Conservation (phyloP, 768 basidiomycete genomes). For the Candolleomyces efflorescens region DNA sequence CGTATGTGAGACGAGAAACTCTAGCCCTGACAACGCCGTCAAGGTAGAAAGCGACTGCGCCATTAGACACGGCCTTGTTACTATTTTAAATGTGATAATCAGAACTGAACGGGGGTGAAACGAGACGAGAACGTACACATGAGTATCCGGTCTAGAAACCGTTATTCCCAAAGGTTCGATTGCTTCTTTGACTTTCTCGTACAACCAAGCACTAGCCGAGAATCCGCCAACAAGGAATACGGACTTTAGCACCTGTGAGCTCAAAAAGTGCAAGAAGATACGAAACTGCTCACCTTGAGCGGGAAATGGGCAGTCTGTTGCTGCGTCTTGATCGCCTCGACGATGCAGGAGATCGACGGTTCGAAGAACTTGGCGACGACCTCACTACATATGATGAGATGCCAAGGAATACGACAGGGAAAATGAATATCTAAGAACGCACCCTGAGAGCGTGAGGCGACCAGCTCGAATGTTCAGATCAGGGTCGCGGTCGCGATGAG, state of each 20-base stretch:
- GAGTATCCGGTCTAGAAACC: conserved; percentile 42
- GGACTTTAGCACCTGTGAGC: conserved; percentile 16
- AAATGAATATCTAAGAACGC: not conserved
- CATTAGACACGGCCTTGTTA: conserved; percentile 44
- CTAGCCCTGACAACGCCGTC: conserved; percentile 40
- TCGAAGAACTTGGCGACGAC: conserved; percentile 17
- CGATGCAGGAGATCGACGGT: conserved; percentile 17
- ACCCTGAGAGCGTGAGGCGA: conserved; percentile 34
- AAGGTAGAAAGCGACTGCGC: conserved; percentile 28
- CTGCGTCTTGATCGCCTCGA: conserved; percentile 15
- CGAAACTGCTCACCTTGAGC: conserved; percentile 9
- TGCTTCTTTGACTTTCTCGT: conserved; percentile 29
- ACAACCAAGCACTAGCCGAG: conserved; percentile 49
- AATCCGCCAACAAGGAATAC: conserved; percentile 50
- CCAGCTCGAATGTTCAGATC: conserved; percentile 35
- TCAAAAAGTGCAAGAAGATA: too few relatives aligned
- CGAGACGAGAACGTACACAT: conserved; percentile 31
- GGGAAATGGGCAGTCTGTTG: conserved; percentile 6
- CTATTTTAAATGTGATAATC: not conserved
- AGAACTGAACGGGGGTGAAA: not conserved
- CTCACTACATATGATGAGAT: not conserved
- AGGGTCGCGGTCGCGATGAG: conserved; percentile 32
- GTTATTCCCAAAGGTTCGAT: conserved; percentile 29
- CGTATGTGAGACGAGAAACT: conserved; percentile 38
- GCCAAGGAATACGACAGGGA: too few relatives aligned